Conservation (phyloP, 1,139 yeast genomes). For the Entelexis sorbosivorans region DNA sequence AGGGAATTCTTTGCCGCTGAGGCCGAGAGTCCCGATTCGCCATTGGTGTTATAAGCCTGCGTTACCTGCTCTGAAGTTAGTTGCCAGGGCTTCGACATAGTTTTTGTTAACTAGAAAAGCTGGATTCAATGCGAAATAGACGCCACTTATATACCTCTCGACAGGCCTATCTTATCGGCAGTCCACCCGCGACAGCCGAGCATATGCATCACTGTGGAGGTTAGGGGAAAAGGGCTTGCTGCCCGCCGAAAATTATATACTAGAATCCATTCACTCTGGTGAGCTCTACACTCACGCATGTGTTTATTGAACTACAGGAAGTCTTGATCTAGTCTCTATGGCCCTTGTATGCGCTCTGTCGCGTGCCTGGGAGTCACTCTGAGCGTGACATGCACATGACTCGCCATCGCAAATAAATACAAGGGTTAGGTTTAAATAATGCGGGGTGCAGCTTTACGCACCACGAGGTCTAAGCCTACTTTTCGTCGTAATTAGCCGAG, state of each 20-base stretch:
- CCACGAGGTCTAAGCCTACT: not conserved
- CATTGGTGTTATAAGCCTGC: conserved; percentile 7
- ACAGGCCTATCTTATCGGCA: too few relatives aligned
- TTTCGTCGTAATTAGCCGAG: not conserved
- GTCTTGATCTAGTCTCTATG: too few relatives aligned
- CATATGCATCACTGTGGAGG: not conserved
- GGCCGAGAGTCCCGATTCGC: conserved; percentile 40
- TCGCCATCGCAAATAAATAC: not conserved
- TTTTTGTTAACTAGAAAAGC: not conserved
- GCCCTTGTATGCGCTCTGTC: too few relatives aligned
- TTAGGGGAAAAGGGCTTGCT: not conserved
- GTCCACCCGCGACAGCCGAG: not conserved
- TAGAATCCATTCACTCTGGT: too few relatives aligned
- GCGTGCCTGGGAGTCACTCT: too few relatives aligned
- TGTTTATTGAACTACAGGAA: not conserved
- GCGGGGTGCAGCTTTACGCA: not conserved
- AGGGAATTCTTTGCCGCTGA: conserved; percentile 32
- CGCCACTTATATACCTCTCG: too few relatives aligned
- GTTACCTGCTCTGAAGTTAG: conserved; percentile 5
- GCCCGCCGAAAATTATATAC: not conserved
- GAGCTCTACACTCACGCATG: too few relatives aligned
- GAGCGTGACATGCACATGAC: not conserved
- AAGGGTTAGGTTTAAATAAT: not conserved
- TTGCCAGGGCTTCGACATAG: conserved; percentile 16
- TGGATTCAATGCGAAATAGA: too few relatives aligned